Evolutionary conservation across 805 yeast genomes (phyloP), one percentile per base, ranked within the genome.

Genomic region (Kazachstania martiniae): DNA sequence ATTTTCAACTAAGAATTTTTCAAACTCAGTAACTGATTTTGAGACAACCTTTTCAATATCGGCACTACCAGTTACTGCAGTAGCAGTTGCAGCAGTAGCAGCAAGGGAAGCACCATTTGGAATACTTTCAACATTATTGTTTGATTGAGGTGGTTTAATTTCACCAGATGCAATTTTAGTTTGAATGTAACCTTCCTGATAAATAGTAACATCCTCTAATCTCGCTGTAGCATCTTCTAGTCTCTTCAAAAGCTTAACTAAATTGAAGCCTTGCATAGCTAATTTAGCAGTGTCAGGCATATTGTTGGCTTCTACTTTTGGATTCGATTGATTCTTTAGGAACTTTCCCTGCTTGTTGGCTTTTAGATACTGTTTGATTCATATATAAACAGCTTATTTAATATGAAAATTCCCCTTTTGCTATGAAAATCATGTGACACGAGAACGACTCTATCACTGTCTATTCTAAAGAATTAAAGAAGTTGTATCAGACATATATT

Each of bases 221-320:
- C 96, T 74, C 5, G 94, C 78, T 8, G 96, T 84, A 22, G 95
- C 95, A 12, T 94, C 89, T 57, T 86, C 96, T 46, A 86, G 71
- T 43, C 94, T 70, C 57, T 78, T 78, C 59, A 78, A 62, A 34
- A 86, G 68, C 28, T 94, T 86, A 27, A 82, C 82, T 41, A 86
- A 66, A 52, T 84, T 86, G 65, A 78, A 83, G n/a, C 93, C 94
- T 49, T 79, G 91, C 35, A 78, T 38, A 28, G 43, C 48, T 25
- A 50, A 42, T 21, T 46, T 44, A 15, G 39, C 39, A 13, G 33
- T 25, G 14, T 31, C 37, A 12, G 40, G 37, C 40, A 37, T 37
- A 6, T 16, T 18, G 12, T 17, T n/a, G n/a, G n/a, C n/a, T n/a
- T n/a, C n/a, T n/a, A n/a, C n/a, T n/a, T n/a, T n/a, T n/a, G n/a